These are phyloP conservation scores for Postia placenta DNA, from an alignment of 768 basidiomycete species.

Conservation along the genomic window DNA sequence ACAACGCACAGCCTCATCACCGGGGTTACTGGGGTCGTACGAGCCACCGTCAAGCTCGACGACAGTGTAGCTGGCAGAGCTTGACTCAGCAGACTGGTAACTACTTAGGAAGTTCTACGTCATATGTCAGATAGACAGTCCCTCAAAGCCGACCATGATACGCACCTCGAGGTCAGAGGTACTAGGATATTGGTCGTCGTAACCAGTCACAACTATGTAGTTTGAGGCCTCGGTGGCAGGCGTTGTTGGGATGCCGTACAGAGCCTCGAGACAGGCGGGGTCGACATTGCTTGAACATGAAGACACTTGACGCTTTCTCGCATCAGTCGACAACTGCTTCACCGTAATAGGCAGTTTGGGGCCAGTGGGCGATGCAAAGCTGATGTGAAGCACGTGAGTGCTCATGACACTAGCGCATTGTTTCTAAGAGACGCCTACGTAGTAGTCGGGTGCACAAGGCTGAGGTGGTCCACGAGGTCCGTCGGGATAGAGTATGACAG, in stretches of 20 bases:
- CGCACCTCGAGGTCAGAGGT: conserved; percentile 28
- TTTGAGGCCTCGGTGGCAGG: conserved; percentile 19
- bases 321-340: conserved; percentile 16
- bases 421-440: conserved; percentile 19
- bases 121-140: neutral
- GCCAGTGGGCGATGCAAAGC: conserved; percentile 3
- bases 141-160: conserved; percentile 37
- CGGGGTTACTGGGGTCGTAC: conserved; percentile 31
- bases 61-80: conserved; percentile 13
- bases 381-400: no score
- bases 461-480: conserved; percentile 20
- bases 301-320: conserved; percentile 5
- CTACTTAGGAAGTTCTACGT: conserved; percentile 37
- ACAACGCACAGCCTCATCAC: neutral
- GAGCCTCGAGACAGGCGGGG: conserved; percentile 23
- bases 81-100: conserved; percentile 11
- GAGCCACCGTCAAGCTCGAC: conserved; percentile 45
- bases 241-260: conserved; percentile 25
- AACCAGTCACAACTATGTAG: conserved; percentile 28
- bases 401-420: no score
- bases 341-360: conserved; percentile 11
- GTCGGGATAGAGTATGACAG: conserved; percentile 26
- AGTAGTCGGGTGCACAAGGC: conserved; percentile 26
- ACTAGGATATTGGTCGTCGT: conserved; percentile 26
- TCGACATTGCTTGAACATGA: conserved; percentile 23